These are phyloP conservation scores for Aureobasidium pullulans DNA, from an alignment of 2,329 filamentous ascomycete genomes.

Conservation along the genomic window DNA sequence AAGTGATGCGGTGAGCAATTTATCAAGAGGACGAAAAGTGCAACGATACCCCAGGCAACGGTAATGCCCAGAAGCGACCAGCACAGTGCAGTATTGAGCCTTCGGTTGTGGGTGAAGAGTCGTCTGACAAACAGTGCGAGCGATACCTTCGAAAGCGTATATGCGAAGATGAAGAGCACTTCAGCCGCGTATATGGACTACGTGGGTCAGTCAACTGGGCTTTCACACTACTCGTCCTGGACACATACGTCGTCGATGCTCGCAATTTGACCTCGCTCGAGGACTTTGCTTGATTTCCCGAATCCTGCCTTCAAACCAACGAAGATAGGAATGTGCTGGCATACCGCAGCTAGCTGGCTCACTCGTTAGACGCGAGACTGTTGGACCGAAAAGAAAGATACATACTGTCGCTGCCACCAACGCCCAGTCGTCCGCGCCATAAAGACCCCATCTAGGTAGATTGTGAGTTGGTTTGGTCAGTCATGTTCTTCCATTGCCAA, in stretches of 20 bases:
- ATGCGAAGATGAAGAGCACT: conserved; percentile 1
- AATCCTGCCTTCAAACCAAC: conserved; percentile 5
- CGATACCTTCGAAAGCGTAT: conserved; percentile 12
- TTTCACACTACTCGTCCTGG: not conserved
- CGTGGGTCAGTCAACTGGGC: not conserved
- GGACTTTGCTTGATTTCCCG: not conserved
- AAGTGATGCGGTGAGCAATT: not conserved
- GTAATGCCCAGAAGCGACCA: not conserved
- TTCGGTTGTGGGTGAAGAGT: conserved; percentile 10
- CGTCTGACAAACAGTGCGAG: conserved; percentile 15
- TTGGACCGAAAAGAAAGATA: not conserved
- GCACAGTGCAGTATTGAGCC: not conserved
- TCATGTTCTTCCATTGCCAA: not conserved
- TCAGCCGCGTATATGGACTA: not conserved
- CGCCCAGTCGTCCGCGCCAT: conserved; percentile 12
- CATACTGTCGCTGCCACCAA: conserved; percentile 10
- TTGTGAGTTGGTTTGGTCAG: not conserved
- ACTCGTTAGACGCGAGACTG: not conserved
- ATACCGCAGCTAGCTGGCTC: not conserved
- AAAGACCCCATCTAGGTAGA: not conserved
- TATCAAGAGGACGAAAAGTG: not conserved
- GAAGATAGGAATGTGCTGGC: conserved; percentile 11
- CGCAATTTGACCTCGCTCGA: not conserved
- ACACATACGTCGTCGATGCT: not conserved
- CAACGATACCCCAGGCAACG: not conserved